Base-by-base conservation (phyloP, 495 filamentous ascomycete genomes). In the Neurospora sp. region DNA sequence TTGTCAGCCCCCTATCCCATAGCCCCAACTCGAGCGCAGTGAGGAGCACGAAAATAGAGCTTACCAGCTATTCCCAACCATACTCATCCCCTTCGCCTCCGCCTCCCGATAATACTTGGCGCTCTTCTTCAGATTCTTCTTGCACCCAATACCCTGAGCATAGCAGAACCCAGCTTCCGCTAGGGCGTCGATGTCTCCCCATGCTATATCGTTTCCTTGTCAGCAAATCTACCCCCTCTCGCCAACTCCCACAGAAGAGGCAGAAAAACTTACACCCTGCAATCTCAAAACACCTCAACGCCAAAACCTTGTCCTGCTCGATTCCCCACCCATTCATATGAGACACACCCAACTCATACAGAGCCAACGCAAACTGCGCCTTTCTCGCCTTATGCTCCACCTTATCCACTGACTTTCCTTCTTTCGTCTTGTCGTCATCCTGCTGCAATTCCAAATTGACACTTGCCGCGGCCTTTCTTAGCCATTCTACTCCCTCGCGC, bases 261-360 rank as follows among this genome's bases (percentile, higher is more conserved):
- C 53, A 71, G 68, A 27, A 70, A 70, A 65, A 87, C 89, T 85
- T 80, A 90, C 92, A 90, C 69, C 92, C 94, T 45, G 96, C 96
- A 74, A 97, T 97, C 80, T 99, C 96, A 79, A 97, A 99, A 75
- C 96, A 98, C 61, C 93, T 87, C 74, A 99, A 81, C 3, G 94
- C 96, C 71, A 97, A 85, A 5, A 87, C 84, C 78, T 97, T 97
- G 78, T 99, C 94, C 80, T 96, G 93, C 75, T 94, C 90, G 65
- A 94, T 96, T 5, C 96, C 96, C 96, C 96, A 99, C 3, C 96
- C 96, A 75, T 99, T 97, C 88, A 98, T 91, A 80, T 98, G 93
- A 81, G 92, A 96, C n/a, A 97, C 92, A 7, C 96, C 96, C 22
- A 99, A 84, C 83, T 99, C 96, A 74, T 99, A 99, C 41, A 98